Conservation (phyloP, 768 basidiomycete species). For the Pilatotrama ljubarskyi region DNA sequence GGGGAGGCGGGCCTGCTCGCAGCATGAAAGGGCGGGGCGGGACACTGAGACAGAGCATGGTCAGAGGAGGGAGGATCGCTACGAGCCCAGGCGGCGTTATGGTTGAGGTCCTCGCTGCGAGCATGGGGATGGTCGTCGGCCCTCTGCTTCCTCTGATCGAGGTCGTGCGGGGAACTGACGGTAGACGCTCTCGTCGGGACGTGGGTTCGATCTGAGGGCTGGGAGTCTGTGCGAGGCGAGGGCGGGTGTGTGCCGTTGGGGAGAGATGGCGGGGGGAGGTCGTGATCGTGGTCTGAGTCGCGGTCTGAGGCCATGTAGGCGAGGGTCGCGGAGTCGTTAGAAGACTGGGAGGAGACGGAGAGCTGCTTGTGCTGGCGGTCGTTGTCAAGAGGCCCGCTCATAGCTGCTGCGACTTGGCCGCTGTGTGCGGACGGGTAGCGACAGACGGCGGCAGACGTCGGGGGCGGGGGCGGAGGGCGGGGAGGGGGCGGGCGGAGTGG, state of each 20-base stretch:
- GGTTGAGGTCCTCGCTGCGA: constrained; percentile 74
- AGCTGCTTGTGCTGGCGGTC: constrained; percentile 27
- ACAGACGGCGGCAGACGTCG: constrained; percentile 1
- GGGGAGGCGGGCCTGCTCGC: constrained; percentile 64
- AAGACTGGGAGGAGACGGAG: constrained; percentile 21
- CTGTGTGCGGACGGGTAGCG: constrained; percentile 5
- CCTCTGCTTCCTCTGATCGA: constrained; percentile 47
- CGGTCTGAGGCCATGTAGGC: constrained; percentile 33
- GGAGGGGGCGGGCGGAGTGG: neutral
- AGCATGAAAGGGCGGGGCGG: constrained; percentile 45
- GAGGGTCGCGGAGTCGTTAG: constrained; percentile 30
- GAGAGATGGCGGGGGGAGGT: constrained; percentile 21
- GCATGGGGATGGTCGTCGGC: constrained; percentile 46
- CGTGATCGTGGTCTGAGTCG: constrained; percentile 22
- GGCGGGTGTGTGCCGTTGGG: constrained; percentile 19
- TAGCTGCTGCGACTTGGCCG: constrained; percentile 8
- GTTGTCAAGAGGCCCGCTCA: constrained; percentile 26
- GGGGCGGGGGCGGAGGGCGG: neutral
- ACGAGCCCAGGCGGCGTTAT: constrained; percentile 35
- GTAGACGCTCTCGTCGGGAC: constrained; percentile 69
- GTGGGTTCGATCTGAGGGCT: constrained; percentile 50
- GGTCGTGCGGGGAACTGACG: constrained; percentile 51
- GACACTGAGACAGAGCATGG: constrained; percentile 22
- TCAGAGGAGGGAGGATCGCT: constrained; percentile 30
- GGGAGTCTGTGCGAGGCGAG: constrained; percentile 19